Base-by-base conservation (phyloP, 139 green algal genomes). In the Tetraselmis chui region DNA sequence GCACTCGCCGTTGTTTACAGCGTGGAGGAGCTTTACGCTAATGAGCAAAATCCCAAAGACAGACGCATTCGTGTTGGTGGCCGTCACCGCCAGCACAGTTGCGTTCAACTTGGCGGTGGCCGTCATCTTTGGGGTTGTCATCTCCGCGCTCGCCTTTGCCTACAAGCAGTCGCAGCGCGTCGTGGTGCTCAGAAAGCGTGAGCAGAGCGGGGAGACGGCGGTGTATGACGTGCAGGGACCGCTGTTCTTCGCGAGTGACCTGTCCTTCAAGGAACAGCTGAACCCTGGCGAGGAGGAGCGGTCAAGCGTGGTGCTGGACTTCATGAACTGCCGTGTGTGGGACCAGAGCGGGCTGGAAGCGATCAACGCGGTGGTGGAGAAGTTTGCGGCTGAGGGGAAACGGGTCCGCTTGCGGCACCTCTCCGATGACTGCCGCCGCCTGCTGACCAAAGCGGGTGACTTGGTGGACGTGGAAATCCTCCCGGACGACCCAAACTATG, bases 241-340 rank as follows among this genome's bases (percentile, higher is more conserved):
- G 28, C 76, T 87, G 25, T 87, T 87, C 80, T 87, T 87, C 28
- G 84, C 80, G 1, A 82, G 75, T n/a, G 80, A 79, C 11, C 31
- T 29, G 1, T 29, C 29, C 25, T 87, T 87, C 76, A 30, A 29
- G 1, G 80, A 84, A 28, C 30, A 76, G 1, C 23, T 87, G 23
- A 75, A 82, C 80, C 11, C 80, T 1, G n/a, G 59, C 0, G 59
- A 30, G 23, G 84, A 87, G 76, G 26, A 25, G 0, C 5, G 78
- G 29, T 30, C 76, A 23, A 25, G 27, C 1, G 76, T 87, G 26
- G 45, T 87, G 2, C 59, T 84, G 25, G 84, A 87, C 59, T 87
- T 87, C 31, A 32, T 59, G 24, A 28, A 82, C 23, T 76, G 25
- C 5, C 76, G 81, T 11, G 80, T 87, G 29, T 87, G 84, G 84